Conservation (phyloP, 164 flowering plant genomes). For the Vitis rupestris region DNA sequence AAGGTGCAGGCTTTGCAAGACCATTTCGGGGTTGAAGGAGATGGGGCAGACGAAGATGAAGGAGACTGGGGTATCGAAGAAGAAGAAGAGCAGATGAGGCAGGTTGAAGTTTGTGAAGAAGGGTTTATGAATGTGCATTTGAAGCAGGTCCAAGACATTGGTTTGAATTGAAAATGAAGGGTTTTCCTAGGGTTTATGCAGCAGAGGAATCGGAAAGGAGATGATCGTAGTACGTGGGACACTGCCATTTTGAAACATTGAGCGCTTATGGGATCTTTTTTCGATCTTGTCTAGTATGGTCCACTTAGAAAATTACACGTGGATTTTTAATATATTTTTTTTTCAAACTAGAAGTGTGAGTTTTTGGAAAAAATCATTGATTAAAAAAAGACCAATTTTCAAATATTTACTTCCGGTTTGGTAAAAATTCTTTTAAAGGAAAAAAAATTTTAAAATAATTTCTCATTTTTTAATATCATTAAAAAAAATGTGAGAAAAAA, state of each 20-base stretch:
- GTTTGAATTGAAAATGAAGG: slow-evolving; percentile 1
- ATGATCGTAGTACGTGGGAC: no score
- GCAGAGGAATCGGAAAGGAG: not conserved
- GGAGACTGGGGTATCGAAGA: slow-evolving; percentile 25
- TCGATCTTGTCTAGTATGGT: no score
- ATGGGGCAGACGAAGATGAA: slow-evolving; percentile 23
- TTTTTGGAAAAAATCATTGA: no score
- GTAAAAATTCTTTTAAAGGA: no score
- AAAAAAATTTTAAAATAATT: no score
- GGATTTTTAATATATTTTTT: no score
- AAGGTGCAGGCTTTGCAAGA: slow-evolving; percentile 82
- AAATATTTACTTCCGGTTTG: no score
- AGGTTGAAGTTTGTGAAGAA: slow-evolving; percentile 39
- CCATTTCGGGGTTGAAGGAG: slow-evolving; percentile 40
- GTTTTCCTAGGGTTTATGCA: slow-evolving; percentile 18
- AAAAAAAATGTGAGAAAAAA: no score
- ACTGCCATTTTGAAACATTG: not conserved
- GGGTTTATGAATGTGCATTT: slow-evolving; percentile 75
- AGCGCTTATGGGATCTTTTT: not conserved
- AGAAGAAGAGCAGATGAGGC: slow-evolving; percentile 58
- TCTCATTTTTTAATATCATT: no score
- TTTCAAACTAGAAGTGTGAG: no score
- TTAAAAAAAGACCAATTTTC: no score
- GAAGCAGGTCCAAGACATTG: slow-evolving; percentile 61
- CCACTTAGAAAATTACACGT: no score